These are phyloP conservation scores for Blastocystis sp. DNA, from an alignment of 352 stramenopile genomes.

Conservation along the genomic window DNA sequence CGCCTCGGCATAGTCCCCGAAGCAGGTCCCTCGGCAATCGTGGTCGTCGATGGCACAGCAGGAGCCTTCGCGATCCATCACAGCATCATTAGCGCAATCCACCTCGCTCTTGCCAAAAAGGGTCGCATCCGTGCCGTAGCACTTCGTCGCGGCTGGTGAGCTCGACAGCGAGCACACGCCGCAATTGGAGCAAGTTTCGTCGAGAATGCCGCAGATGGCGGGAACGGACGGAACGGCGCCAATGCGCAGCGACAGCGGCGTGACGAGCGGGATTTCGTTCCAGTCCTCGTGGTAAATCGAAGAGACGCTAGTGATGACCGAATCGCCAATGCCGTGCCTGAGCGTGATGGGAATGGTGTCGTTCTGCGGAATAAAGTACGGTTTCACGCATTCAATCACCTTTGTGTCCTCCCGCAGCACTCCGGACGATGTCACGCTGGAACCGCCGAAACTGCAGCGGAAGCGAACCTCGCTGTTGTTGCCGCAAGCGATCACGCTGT, in stretches of 20 bases:
- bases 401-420: neutral
- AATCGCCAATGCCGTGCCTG: neutral
- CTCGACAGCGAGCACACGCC: neutral
- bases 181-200: neutral
- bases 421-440: neutral
- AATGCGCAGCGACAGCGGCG: neutral
- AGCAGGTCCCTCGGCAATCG: neutral
- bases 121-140: neutral
- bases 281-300: neutral
- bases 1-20: neutral
- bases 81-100: neutral
- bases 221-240: neutral
- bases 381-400: neutral
- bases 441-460: neutral
- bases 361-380: neutral
- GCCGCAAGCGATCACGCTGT: constrained; percentile 5
- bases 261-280: neutral
- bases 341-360: neutral
- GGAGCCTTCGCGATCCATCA: neutral
- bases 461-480: neutral
- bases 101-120: neutral
- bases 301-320: neutral
- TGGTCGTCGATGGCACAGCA: neutral
- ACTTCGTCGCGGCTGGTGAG: constrained; percentile 2
- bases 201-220: neutral